Base-by-base conservation (phyloP, 2,329 filamentous ascomycete species). In the Elsinoe ampelina region DNA sequence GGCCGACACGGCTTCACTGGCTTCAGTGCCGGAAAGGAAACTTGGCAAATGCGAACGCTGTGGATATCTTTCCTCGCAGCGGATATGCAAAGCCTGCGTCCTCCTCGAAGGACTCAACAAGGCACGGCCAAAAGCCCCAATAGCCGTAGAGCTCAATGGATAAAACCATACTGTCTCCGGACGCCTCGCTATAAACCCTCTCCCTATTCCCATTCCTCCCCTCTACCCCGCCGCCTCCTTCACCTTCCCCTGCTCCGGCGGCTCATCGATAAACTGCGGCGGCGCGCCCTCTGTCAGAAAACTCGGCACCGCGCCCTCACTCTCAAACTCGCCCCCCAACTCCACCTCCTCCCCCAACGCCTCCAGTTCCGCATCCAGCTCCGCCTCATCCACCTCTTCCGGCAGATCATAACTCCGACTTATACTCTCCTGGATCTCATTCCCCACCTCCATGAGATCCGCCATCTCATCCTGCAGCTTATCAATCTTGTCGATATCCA, bases 391-490 rank as follows among this genome's bases (percentile, higher is more conserved):
- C 19, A 98, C 90, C 70, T 97, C 93, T 66, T 98, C 93, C 0
- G 93, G 93, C 35, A 98, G 80, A 68, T 97, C 92, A 71, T 98
- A 98, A 63, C 87, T 88, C 61, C 93, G 75, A 59, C 87, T 86
- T 58, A 98, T 86, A 63, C 87, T 91, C 75, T 97, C 93, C 73
- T 98, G 90, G 59, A 98, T 98, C 72, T 98, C 93, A 72, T 97
- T 97, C 2, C 93, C 92, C 60, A 96, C 85, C 68, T 98, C 93
- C 82, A 98, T 88, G 65, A 98, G 72, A 73, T 98, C 93, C 5
- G 91, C 91, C 93, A 98, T 97, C 75, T 98, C 92, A 70, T 98
- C 93, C 80, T 98, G 92, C 79, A 98, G 81, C 63, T 86, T 80
- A 79, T 98, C 93, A 65, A 98, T 97, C 79, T 95, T 90, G 73